Percentiles rank a stretch among this genome's conserved stretches.
Evolutionary conservation across 495 filamentous ascomycete genomes (phyloP).

Genomic region (Saxophila tyrrhenica): DNA sequence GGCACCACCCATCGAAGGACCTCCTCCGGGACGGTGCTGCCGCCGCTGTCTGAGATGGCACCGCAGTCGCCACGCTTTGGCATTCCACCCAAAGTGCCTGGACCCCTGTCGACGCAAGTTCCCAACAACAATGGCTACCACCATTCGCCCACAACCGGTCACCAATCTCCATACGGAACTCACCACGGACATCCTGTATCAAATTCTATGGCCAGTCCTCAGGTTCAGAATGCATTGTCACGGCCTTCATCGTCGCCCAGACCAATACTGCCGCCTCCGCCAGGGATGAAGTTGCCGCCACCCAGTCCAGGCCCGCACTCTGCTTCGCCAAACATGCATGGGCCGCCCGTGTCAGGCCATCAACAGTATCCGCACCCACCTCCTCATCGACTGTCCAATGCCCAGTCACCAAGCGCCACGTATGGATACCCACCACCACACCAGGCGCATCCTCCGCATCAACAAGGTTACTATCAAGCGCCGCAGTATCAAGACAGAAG

Average conservation of each 20-base stretch:
- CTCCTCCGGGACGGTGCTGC: conserved; percentile 13
- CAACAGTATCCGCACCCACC: conserved; percentile 22
- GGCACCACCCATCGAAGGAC: conserved; percentile 12
- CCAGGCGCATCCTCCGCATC: conserved; percentile 19
- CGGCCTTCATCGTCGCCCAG: conserved; percentile 19
- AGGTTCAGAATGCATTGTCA: conserved; percentile 16
- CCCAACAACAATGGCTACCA: conserved; percentile 3
- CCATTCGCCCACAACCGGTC: background rate
- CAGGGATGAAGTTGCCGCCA: conserved; percentile 18
- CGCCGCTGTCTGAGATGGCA: conserved; percentile 15
- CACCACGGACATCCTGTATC: conserved; percentile 11
- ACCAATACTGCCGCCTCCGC: conserved; percentile 18
- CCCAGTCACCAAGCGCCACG: conserved; percentile 2
- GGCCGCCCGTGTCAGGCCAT: conserved; percentile 7
- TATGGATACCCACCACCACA: conserved; percentile 17
- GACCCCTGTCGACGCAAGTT: background rate
- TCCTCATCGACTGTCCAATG: conserved; percentile 8
- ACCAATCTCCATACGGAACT: conserved; percentile 25
- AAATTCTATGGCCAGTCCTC: conserved; percentile 7
- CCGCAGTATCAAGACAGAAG: conserved; percentile 15
- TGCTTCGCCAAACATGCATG: conserved; percentile 7
- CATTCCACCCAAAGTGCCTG: conserved; percentile 13
- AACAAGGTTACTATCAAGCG: conserved; percentile 14
- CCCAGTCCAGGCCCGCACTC: conserved; percentile 7
- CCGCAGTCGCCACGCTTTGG: conserved; percentile 16